Conservation (phyloP, 2,329 filamentous ascomycete species). For the Sporothrix sp. region DNA sequence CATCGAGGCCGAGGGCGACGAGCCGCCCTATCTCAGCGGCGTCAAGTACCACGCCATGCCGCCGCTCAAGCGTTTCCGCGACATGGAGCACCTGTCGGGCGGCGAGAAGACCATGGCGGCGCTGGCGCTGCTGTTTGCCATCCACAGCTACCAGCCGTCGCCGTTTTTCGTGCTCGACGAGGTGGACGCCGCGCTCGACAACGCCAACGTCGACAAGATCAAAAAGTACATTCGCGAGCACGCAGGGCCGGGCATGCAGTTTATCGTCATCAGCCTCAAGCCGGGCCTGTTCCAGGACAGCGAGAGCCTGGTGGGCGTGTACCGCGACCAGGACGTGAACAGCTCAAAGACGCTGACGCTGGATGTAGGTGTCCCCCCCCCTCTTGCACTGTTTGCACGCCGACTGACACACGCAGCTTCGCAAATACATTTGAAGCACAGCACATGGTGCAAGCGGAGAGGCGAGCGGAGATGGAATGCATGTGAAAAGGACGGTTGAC, state of each 20-base stretch:
- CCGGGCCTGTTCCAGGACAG: conserved; percentile 92
- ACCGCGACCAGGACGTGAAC: conserved; percentile 88
- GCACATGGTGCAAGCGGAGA: neutral
- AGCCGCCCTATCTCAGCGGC: conserved; percentile 82
- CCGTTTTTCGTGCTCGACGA: conserved; percentile 98
- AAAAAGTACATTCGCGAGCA: conserved; percentile 94
- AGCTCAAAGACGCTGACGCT: conserved; percentile 84
- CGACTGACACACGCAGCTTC: conserved; percentile 8
- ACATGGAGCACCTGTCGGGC: conserved; percentile 96
- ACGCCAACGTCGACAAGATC: conserved; percentile 92
- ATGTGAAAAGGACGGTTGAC: neutral
- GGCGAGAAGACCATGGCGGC: conserved; percentile 99
- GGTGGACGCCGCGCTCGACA: conserved; percentile 95
- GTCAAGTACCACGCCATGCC: conserved; percentile 99
- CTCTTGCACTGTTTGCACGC: neutral
- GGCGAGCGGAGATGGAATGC: neutral
- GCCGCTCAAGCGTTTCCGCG: conserved; percentile 92
- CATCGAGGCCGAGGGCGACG: conserved; percentile 81
- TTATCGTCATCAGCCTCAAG: conserved; percentile 96
- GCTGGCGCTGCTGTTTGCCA: conserved; percentile 88
- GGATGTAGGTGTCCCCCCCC: conserved; percentile 60
- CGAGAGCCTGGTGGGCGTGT: conserved; percentile 90
- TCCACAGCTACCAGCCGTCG: conserved; percentile 89
- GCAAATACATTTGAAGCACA: conserved; percentile 13
- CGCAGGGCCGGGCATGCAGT: conserved; percentile 94